phyloP scores from a whole-genome alignment of 768 basidiomycete genomes.

The Lepiota venenata region DNA sequence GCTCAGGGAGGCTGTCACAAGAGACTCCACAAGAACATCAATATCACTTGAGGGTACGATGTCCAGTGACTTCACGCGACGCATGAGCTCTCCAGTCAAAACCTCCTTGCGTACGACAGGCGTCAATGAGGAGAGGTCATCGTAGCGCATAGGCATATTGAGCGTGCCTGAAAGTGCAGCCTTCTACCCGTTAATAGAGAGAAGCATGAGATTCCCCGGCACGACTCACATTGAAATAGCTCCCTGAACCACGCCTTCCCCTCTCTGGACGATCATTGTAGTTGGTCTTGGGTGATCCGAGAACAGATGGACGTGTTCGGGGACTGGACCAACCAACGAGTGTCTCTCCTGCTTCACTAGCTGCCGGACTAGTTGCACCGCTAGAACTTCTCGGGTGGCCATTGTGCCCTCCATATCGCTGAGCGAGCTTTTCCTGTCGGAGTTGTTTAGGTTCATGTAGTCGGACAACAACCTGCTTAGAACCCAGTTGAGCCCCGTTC shows the following conservation, averaged over 20 bases:
- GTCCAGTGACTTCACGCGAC: constrained; percentile 62
- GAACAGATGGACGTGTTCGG: constrained; percentile 45
- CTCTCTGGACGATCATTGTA: constrained; percentile 59
- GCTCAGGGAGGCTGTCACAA: constrained; percentile 67
- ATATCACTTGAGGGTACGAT: constrained; percentile 53
- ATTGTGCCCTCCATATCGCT: constrained; percentile 68
- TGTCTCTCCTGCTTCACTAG: constrained; percentile 78
- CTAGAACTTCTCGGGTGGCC: constrained; percentile 78
- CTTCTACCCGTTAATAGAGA: constrained; percentile 30
- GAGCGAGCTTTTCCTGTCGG: constrained; percentile 86
- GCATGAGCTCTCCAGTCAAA: constrained; percentile 76
- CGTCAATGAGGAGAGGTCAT: constrained; percentile 76
- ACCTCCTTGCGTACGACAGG: constrained; percentile 88
- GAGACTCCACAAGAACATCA: constrained; percentile 64
- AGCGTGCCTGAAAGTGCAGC: constrained; percentile 80
- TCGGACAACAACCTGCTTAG: constrained; percentile 80
- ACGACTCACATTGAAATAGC: constrained; percentile 73
- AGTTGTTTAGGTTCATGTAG: constrained; percentile 90
- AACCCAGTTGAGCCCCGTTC: constrained; percentile 72
- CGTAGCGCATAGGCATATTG: constrained; percentile 83
- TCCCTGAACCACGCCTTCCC: constrained; percentile 76
- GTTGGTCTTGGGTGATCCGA: constrained; percentile 47
- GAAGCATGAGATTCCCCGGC: constrained; percentile 9
- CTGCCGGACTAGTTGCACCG: constrained; percentile 82
- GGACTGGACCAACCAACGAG: constrained; percentile 75